These are phyloP conservation scores for Wallemia hederae DNA, from an alignment of 1,284 basidiomycete genomes.

Conservation along the genomic window DNA sequence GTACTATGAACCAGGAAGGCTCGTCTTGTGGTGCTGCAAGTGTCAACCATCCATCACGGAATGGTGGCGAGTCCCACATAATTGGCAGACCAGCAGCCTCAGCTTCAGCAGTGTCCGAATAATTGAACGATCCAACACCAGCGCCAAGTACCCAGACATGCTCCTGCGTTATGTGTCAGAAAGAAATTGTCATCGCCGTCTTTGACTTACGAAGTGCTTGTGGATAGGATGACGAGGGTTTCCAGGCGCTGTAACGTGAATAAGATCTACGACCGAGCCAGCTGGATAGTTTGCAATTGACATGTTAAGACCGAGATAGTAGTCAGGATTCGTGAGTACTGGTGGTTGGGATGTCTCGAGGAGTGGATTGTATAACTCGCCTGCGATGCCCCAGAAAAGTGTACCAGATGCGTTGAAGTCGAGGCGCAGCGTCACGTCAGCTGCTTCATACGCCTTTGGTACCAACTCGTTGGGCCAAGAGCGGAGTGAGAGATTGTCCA, in stretches of 20 bases:
- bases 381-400: neutral
- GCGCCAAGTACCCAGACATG: neutral
- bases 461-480: neutral
- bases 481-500: neutral
- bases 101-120: neutral
- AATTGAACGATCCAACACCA: neutral
- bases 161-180: neutral
- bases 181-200: neutral
- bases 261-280: neutral
- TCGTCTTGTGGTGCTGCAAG: neutral
- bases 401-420: neutral
- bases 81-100: neutral
- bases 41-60: neutral
- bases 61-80: neutral
- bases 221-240: neutral
- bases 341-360: neutral
- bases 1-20: neutral
- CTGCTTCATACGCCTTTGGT: neutral
- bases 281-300: neutral
- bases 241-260: neutral
- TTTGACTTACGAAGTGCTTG: neutral
- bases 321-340: neutral
- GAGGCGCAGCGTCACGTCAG: neutral
- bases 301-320: neutral
- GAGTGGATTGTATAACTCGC: neutral